Conservation (phyloP, 805 yeast species). For the Wickerhamiella slavikovae region DNA sequence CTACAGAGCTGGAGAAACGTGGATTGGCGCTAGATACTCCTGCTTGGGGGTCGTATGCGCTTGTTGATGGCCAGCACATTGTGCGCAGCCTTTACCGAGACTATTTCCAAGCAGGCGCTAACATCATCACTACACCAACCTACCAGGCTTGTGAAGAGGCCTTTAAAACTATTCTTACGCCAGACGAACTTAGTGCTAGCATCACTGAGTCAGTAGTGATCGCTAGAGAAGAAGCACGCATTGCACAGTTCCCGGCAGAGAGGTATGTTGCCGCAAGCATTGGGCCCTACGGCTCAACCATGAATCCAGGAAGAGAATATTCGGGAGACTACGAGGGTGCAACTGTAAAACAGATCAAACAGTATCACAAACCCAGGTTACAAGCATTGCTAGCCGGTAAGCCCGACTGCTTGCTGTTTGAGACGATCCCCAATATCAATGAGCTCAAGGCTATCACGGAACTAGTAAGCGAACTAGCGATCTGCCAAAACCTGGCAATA, state of each 20-base stretch:
- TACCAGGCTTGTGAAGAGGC: conserved; percentile 37
- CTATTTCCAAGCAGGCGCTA: conserved; percentile 34
- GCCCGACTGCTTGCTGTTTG: conserved; percentile 39
- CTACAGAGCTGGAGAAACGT: conserved; percentile 36
- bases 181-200: conserved; percentile 1
- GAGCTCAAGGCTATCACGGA: conserved; percentile 34
- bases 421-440: conserved; percentile 44
- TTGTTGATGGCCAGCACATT: conserved; percentile 24
- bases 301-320: conserved; percentile 52
- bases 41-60: conserved; percentile 43
- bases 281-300: conserved; percentile 61
- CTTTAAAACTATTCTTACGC: conserved; percentile 8
- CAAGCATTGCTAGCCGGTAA: conserved; percentile 19
- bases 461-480: conserved; percentile 18
- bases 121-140: conserved; percentile 32
- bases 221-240: conserved; percentile 5
- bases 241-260: not conserved
- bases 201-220: conserved; percentile 3
- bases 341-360: conserved; percentile 20
- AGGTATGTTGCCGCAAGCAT: conserved; percentile 35
- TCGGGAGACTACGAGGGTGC: conserved; percentile 40
- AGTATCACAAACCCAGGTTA: conserved; percentile 32
- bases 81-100: conserved; percentile 28
- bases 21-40: conserved; percentile 26
- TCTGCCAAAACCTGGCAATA: conserved; percentile 22